Conservation (phyloP, 306 rosid genomes). For the Cucurbita ficifolia region DNA sequence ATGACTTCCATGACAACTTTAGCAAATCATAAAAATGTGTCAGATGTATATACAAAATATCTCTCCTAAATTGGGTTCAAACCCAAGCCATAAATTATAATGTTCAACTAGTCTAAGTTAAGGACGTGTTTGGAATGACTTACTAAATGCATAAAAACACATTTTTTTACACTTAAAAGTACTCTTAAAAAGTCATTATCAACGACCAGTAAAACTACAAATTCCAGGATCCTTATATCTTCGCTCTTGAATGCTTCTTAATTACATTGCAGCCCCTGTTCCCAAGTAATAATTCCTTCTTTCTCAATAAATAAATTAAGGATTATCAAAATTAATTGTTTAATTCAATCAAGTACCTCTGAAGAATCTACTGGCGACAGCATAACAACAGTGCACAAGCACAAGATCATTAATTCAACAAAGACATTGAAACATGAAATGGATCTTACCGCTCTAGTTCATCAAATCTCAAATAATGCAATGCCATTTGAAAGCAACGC, state of each 20-base stretch:
- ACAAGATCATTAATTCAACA: neutral
- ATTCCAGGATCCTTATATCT: neutral
- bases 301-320: neutral
- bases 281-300: neutral
- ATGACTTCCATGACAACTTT: neutral
- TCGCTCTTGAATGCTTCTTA: neutral
- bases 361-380: neutral
- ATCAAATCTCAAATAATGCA: constrained; percentile 78
- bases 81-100: neutral
- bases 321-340: neutral
- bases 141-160: no score
- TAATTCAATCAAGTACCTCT: neutral
- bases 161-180: no score
- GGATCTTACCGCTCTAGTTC: constrained; percentile 62
- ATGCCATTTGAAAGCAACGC: constrained; percentile 62
- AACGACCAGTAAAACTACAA: neutral
- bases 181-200: neutral
- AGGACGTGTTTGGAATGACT: no score
- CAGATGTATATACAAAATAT: neutral
- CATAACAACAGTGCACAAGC: neutral
- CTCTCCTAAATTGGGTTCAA: neutral
- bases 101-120: neutral
- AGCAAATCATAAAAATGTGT: neutral
- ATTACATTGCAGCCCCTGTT: neutral
- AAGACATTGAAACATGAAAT: constrained; percentile 3